A percentile compares a stretch with the other conserved stretches of the same genome.
These are phyloP conservation scores for Podaxis mareebaensis DNA, from an alignment of 768 basidiomycete species.

Conservation along the genomic window DNA sequence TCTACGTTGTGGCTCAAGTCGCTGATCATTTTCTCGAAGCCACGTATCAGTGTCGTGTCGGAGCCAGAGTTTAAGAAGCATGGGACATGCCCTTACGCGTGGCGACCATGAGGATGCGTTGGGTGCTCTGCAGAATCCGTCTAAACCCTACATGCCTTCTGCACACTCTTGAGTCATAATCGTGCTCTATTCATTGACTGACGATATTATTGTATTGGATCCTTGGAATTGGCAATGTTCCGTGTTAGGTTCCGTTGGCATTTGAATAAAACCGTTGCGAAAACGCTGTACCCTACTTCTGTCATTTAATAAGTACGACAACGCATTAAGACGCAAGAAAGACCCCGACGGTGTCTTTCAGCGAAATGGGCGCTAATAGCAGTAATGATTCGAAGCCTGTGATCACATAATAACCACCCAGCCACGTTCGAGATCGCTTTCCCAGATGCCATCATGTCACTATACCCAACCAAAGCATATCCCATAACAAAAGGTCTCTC, in stretches of 20 bases:
- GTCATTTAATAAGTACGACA: not conserved
- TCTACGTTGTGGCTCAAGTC: not conserved
- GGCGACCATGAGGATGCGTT: not conserved
- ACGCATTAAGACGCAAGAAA: not conserved
- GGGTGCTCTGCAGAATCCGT: not conserved
- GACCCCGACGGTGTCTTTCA: not conserved
- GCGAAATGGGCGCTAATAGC: not conserved
- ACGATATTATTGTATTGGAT: too few relatives aligned
- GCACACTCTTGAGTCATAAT: not conserved
- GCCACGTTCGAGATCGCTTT: not conserved
- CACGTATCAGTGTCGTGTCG: not conserved
- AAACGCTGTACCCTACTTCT: not conserved
- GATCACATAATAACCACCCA: not conserved
- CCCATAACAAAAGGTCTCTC: constrained; percentile 35
- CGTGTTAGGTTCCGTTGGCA: not conserved
- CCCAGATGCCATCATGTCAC: constrained; percentile 29
- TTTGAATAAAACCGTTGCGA: not conserved
- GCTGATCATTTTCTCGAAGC: not conserved
- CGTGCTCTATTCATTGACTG: too few relatives aligned
- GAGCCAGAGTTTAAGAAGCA: not conserved
- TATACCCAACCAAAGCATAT: constrained; percentile 36
- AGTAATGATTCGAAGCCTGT: not conserved
- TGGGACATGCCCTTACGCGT: not conserved
- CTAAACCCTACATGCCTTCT: not conserved
- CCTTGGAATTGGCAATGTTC: not conserved